Evolutionary conservation across 371 early-diverging fungal species (phyloP).

Genomic region (Agmasoma carcini): DNA sequence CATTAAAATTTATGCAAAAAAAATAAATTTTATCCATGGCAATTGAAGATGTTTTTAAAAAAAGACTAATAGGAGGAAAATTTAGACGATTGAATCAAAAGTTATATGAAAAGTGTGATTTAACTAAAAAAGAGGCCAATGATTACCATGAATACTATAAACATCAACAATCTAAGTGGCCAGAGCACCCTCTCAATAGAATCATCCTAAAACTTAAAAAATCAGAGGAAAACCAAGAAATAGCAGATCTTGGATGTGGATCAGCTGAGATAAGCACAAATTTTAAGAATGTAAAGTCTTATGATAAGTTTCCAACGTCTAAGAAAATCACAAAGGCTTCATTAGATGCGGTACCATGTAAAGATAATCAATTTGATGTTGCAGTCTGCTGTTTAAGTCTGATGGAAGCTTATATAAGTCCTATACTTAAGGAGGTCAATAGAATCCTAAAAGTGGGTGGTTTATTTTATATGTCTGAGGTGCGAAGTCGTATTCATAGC

Average conservation of each 20-base stretch:
- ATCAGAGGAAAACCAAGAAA: constrained; percentile 25
- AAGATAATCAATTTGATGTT: constrained; percentile 62
- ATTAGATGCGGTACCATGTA: constrained; percentile 66
- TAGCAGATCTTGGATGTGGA: constrained; percentile 92
- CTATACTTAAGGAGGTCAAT: constrained; percentile 71
- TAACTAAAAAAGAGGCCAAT: constrained; percentile 36
- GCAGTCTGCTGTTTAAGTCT: constrained; percentile 78
- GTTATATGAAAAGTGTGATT: constrained; percentile 46
- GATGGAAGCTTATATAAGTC: constrained; percentile 84
- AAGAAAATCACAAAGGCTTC: constrained; percentile 72
- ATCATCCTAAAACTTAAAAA: constrained; percentile 59
- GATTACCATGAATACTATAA: constrained; percentile 86
- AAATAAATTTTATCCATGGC: too few relatives aligned
- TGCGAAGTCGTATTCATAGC: constrained; percentile 45
- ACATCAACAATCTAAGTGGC: constrained; percentile 80
- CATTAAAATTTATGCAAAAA: too few relatives aligned
- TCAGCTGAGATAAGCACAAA: constrained; percentile 71
- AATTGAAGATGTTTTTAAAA: constrained; percentile 38
- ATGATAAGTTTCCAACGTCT: constrained; percentile 73
- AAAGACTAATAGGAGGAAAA: constrained; percentile 47
- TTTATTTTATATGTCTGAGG: constrained; percentile 48
- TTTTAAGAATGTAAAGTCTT: constrained; percentile 62
- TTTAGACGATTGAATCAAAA: constrained; percentile 54
- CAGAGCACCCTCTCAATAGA: constrained; percentile 76
- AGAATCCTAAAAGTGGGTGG: constrained; percentile 68